Evolutionary conservation across 345 rosid species (phyloP), one percentile per base, ranked within the genome.

Genomic region (Populus euphratica): DNA sequence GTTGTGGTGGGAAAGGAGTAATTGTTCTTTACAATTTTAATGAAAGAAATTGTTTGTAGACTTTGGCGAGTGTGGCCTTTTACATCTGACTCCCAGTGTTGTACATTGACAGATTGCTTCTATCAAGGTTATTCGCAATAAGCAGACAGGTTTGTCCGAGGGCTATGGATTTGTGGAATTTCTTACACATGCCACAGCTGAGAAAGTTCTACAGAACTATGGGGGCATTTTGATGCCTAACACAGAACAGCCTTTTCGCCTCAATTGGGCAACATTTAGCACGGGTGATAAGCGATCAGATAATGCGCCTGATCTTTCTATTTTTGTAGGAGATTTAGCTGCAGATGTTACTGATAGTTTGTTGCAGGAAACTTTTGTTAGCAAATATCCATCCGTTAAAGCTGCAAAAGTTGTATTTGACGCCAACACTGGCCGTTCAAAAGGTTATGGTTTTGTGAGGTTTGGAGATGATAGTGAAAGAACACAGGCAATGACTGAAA

Each of bases 91-190:
- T 50, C 59, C 70, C 4, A 16, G 13, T 31, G 36, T 63, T 17
- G 9, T 64, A 2, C 70, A 13, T 54, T 77, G 33, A 77, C 88
- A 93, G 99, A 90, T 96, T 84, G 86, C 84, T 49, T 92, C 99
- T 27, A 85, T 92, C 18, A 96, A 96, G 87, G 91, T 96, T 81
- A 96, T 93, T 66, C 96, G 99, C 79, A 96, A 93, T 70, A 96
- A 92, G 90, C 96, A 91, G 75, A 90, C 90, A 36, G 94, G 96
- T 73, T 80, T 86, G 44, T 93, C 98, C 1, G 98, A 92, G 85
- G 98, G 99, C 25, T 93, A 96, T 76, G 99, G 99, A 63, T 96
- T 93, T 81, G 95, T 96, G 75, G 99, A 96, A 74, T 96, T 93
- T 80, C 79, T 76, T 77, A 82, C 94, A 27, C 99, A 92, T 72